phyloP scores from a whole-genome alignment of 495 filamentous ascomycete species.

The Massariosphaeria phaeospora region DNA sequence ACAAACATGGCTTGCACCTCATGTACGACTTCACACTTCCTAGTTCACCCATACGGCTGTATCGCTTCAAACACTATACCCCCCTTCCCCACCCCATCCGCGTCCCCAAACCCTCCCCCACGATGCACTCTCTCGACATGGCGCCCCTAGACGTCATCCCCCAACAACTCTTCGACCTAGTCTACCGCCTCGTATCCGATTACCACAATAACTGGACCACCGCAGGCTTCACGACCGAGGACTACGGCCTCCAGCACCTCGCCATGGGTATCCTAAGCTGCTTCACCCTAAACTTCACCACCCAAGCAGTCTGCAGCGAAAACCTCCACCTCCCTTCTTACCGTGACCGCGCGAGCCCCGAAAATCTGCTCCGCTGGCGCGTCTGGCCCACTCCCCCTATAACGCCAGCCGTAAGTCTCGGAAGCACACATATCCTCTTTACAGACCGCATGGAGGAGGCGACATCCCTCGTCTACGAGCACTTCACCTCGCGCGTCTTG shows the following conservation, averaged over 20 bases:
- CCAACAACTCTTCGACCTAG: slow-evolving; percentile 1
- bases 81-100: background rate
- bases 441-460: background rate
- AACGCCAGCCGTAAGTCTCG: background rate
- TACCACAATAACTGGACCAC: background rate
- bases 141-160: background rate
- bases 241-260: background rate
- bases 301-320: background rate
- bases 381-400: slow-evolving; percentile 1
- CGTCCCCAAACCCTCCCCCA: background rate
- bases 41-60: background rate
- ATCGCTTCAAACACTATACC: background rate
- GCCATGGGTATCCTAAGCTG: background rate
- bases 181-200: slow-evolving; percentile 7
- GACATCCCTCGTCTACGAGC: background rate
- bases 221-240: background rate
- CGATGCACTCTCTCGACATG: background rate
- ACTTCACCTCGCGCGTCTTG: background rate
- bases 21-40: background rate
- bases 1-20: background rate
- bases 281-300: slow-evolving; percentile 7
- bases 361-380: background rate
- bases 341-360: background rate
- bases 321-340: no score
- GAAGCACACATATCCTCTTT: background rate